Evolutionary conservation across 2,329 filamentous ascomycete genomes (phyloP).

Genomic region (Malbranchea cinnamomea): DNA sequence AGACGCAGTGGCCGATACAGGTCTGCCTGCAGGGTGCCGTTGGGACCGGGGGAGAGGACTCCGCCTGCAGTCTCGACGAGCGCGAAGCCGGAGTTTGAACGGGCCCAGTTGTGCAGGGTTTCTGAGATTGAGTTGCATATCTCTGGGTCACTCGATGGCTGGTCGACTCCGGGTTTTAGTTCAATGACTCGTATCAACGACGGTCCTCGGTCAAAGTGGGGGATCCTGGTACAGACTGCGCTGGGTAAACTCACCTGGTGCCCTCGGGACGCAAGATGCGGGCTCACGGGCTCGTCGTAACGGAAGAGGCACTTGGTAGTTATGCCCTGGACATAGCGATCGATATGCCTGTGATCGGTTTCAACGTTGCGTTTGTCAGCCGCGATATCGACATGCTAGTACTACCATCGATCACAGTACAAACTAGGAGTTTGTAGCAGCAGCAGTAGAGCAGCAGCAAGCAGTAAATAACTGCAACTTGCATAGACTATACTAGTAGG

Average conservation of each 20-base stretch:
- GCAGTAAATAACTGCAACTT: background rate
- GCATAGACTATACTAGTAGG: slow-evolving; percentile 2
- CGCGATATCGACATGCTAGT: too few relatives aligned
- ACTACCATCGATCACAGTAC: too few relatives aligned
- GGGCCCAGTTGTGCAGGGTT: slow-evolving; percentile 20
- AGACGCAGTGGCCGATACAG: slow-evolving; percentile 59
- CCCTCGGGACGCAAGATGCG: slow-evolving; percentile 53
- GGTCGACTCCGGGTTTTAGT: too few relatives aligned
- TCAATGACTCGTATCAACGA: too few relatives aligned
- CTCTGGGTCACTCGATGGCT: too few relatives aligned
- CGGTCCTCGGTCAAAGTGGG: too few relatives aligned
- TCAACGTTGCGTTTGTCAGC: too few relatives aligned
- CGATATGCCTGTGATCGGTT: slow-evolving; percentile 41
- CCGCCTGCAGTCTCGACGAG: slow-evolving; percentile 66
- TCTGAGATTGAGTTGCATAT: slow-evolving; percentile 37
- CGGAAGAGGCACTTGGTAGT: slow-evolving; percentile 52
- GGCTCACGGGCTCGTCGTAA: slow-evolving; percentile 60
- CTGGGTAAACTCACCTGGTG: slow-evolving; percentile 31
- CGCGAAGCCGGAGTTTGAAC: slow-evolving; percentile 7
- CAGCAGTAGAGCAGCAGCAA: slow-evolving; percentile 1
- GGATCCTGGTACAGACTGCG: too few relatives aligned
- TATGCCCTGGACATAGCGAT: slow-evolving; percentile 40
- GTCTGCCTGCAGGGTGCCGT: slow-evolving; percentile 62
- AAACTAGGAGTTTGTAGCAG: too few relatives aligned
- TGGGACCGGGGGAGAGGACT: slow-evolving; percentile 64